Conservation (phyloP, 257 asterid species). For the Gentiana straminea region DNA sequence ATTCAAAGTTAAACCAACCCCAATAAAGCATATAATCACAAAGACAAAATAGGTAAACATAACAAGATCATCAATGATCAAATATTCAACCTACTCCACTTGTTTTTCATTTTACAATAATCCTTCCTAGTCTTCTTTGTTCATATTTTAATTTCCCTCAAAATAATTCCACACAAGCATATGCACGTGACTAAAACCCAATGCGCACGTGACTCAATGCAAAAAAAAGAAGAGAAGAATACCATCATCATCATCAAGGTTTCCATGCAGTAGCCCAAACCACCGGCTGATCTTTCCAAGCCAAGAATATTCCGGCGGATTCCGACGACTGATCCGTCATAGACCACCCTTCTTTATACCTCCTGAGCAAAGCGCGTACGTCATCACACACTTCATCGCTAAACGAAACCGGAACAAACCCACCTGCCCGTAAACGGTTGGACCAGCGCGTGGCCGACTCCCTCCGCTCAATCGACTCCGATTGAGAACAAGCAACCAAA, state of each 20-base stretch:
- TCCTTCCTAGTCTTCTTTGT: neutral
- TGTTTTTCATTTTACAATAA: constrained; percentile 4
- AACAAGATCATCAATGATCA: constrained; percentile 1
- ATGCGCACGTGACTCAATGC: constrained; percentile 21
- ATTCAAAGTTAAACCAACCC: neutral
- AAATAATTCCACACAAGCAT: constrained; percentile 18
- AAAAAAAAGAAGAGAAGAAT: neutral
- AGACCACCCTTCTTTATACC: constrained; percentile 96
- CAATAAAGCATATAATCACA: constrained; percentile 8
- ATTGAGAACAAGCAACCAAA: constrained; percentile 61
- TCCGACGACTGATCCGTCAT: constrained; percentile 45
- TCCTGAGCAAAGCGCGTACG: constrained; percentile 71
- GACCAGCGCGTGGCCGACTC: constrained; percentile 85
- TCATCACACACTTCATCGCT: constrained; percentile 93
- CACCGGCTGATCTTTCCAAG: constrained; percentile 94
- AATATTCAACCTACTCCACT: constrained; percentile 4
- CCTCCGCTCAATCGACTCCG: constrained; percentile 67
- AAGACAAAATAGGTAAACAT: neutral
- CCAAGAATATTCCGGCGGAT: constrained; percentile 88
- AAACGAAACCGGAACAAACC: constrained; percentile 33
- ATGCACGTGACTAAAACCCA: constrained; percentile 29
- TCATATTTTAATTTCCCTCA: constrained; percentile 5
- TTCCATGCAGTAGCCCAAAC: constrained; percentile 99
- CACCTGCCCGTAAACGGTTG: constrained; percentile 55
- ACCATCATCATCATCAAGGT: constrained; percentile 29